Evolutionary conservation across 192 early-diverging fungal genomes (phyloP).

Genomic region (Allomyces arbusculus): DNA sequence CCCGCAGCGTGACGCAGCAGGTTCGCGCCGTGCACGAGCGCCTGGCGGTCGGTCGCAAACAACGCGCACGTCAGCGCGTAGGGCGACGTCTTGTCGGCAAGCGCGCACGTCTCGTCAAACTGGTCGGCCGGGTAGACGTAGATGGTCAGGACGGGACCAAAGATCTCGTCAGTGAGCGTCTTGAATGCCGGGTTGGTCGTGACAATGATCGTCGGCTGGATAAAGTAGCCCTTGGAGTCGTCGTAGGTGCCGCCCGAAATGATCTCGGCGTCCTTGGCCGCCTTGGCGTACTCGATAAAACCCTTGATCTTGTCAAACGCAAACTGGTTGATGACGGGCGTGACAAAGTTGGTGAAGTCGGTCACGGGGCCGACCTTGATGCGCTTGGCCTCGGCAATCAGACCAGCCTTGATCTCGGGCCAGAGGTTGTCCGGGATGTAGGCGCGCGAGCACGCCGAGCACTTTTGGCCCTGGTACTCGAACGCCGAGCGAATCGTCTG

Average conservation of each 20-base stretch:
- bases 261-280: slow-evolving; percentile 48
- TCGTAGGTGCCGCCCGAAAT: slow-evolving; percentile 78
- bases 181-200: slow-evolving; percentile 63
- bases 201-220: slow-evolving; percentile 76
- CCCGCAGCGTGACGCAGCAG: slow-evolving; percentile 72
- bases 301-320: slow-evolving; percentile 83
- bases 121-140: slow-evolving; percentile 72
- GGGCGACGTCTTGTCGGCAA: slow-evolving; percentile 51
- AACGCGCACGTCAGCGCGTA: slow-evolving; percentile 83
- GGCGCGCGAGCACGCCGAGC: slow-evolving; percentile 79
- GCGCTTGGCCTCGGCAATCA: slow-evolving; percentile 43
- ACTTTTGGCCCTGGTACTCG: slow-evolving; percentile 98
- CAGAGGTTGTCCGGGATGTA: slow-evolving; percentile 74
- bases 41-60: slow-evolving; percentile 73
- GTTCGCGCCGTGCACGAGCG: slow-evolving; percentile 48
- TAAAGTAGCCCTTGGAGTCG: slow-evolving; percentile 68
- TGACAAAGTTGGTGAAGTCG: slow-evolving; percentile 68
- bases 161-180: slow-evolving; percentile 89
- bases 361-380: slow-evolving; percentile 72
- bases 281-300: slow-evolving; percentile 65
- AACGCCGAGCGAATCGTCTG: slow-evolving; percentile 83
- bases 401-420: slow-evolving; percentile 42
- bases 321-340: slow-evolving; percentile 79
- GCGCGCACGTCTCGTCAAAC: slow-evolving; percentile 49
- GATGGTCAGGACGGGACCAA: slow-evolving; percentile 86